These are phyloP conservation scores for Hypomyces perniciosus DNA, from an alignment of 2,329 filamentous ascomycete genomes.

Conservation along the genomic window DNA sequence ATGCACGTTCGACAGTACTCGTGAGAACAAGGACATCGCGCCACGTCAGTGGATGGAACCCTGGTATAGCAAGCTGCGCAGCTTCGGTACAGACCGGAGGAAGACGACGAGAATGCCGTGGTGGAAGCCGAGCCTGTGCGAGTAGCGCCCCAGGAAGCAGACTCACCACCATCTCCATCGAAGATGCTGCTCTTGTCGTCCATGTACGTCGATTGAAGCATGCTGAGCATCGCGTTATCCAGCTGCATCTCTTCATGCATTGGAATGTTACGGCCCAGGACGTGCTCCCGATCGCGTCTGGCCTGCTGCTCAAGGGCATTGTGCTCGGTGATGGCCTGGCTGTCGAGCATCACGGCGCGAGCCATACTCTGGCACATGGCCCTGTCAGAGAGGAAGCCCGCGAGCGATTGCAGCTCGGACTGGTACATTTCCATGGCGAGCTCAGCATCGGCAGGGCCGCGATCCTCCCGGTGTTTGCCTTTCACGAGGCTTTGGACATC, in stretches of 20 bases:
- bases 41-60: background rate
- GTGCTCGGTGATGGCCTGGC: slow-evolving; percentile 1
- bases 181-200: background rate
- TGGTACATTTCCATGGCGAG: slow-evolving; percentile 8
- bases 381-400: slow-evolving; percentile 2
- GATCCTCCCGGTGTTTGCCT: slow-evolving; percentile 5
- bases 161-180: background rate
- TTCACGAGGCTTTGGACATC: slow-evolving; percentile 8
- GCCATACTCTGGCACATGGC: slow-evolving; percentile 15
- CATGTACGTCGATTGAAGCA: background rate
- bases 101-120: background rate
- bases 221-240: background rate
- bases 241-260: background rate
- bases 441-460: slow-evolving; percentile 2
- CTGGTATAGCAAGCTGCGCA: background rate
- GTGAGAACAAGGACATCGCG: slow-evolving; percentile 34
- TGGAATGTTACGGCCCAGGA: background rate
- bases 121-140: background rate
- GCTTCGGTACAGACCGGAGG: background rate
- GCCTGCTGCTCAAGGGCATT: background rate
- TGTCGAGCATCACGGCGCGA: slow-evolving; percentile 9
- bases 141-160: background rate
- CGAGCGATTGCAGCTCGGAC: slow-evolving; percentile 8
- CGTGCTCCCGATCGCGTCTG: background rate
- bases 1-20: slow-evolving; percentile 48